Evolutionary conservation across 2,329 filamentous ascomycete species (phyloP), one percentile per base, ranked within the genome.

Genomic region (Shiraia sp.): DNA sequence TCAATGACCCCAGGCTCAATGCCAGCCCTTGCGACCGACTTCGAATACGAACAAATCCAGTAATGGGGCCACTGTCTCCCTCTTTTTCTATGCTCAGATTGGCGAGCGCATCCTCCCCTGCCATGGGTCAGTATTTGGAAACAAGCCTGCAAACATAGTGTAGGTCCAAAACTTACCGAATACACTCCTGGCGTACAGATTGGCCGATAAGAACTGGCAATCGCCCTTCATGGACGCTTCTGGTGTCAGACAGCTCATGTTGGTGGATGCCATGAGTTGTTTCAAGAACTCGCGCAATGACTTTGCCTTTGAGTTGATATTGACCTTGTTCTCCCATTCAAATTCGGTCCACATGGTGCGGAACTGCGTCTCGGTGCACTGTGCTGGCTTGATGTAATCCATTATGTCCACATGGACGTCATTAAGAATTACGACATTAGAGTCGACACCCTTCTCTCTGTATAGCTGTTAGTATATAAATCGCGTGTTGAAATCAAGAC

Each of bases 341-440:
- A 99, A 99, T 68, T 99, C 93, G 26, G 93, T 99, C 93, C 93
- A 99, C 93, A 99, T 99, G n/a, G 90, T 95, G 46, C 93, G 84
- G 85, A 99, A 99, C 65, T 97, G 90, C 9, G 92, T 96, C 77
- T 99, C 93, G 4, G 90, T 93, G 78, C 93, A 99, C 12, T 90
- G 86, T 6, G 92, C 92, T 1, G 93, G 93, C 68, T 97, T 92
- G 63, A 99, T 99, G 75, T 99, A 99, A 74, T 99, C 93, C 93
- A 99, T 99, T 54, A 99, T 96, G 66, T 99, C 93, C 42, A 97
- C 92, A 64, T 99, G 93, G 22, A 99, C 84, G 68, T 99, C 93
- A 67, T 97, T 97, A 39, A 99, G 80, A 57, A 99, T 99, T 40
- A 99, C 93, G 7, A 99, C 93, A 55, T 96, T 95, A 40, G 88